Conservation (phyloP, 2,329 filamentous ascomycete genomes). For the Cordyceps cateniannulata region DNA sequence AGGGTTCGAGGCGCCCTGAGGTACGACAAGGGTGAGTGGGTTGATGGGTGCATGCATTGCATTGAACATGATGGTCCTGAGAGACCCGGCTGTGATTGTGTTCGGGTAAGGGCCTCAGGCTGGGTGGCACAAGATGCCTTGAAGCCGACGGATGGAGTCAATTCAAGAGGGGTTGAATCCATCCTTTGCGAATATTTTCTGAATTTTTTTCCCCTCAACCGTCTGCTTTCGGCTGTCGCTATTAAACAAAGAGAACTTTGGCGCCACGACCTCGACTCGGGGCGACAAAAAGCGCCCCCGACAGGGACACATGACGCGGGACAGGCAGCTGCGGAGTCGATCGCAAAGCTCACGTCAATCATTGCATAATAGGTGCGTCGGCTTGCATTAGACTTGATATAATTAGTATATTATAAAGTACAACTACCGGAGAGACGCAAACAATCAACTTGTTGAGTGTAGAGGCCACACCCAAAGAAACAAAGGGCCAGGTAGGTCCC, state of each 20-base stretch:
- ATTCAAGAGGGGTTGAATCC: no score
- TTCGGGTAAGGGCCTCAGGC: neutral
- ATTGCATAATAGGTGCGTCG: neutral
- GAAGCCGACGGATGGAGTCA: neutral
- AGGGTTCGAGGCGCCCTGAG: neutral
- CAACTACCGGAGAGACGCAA: neutral
- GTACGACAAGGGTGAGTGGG: neutral
- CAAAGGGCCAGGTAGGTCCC: no score
- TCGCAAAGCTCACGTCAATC: neutral
- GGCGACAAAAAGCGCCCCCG: no score
- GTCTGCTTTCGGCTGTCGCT: no score
- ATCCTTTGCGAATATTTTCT: no score
- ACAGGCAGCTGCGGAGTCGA: neutral
- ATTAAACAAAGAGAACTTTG: no score
- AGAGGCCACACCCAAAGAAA: no score
- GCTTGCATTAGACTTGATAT: neutral
- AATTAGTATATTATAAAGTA: neutral
- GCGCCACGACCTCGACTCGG: no score
- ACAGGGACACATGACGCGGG: neutral
- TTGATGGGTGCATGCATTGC: neutral
- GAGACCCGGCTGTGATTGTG: neutral
- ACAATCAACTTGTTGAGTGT: neutral
- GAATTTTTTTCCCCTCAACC: no score
- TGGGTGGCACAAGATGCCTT: neutral
- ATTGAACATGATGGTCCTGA: neutral